phyloP scores from a whole-genome alignment of 306 rosid genomes.

The Boehmeria nivea region DNA sequence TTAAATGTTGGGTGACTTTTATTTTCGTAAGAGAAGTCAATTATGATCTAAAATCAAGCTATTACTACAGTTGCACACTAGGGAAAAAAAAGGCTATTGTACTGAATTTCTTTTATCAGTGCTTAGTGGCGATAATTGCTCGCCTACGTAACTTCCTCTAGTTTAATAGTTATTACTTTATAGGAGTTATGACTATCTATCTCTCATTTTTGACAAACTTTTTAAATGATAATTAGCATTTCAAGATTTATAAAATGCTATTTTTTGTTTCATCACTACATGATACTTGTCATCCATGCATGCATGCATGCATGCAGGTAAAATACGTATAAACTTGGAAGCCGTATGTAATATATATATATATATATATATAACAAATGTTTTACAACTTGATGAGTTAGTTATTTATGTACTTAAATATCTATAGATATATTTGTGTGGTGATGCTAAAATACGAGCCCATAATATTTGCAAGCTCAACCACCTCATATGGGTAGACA shows the following conservation, averaged over 20 bases:
- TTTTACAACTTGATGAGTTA: no score
- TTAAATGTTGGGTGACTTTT: no score
- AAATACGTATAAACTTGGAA: neutral
- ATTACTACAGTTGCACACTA: neutral
- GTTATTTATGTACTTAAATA: neutral
- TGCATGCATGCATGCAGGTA: neutral
- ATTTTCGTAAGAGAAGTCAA: neutral
- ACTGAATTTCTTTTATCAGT: no score
- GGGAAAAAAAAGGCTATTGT: no score
- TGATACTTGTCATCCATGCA: neutral
- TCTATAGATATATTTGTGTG: conserved; percentile 3
- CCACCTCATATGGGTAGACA: conserved; percentile 34
- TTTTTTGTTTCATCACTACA: neutral
- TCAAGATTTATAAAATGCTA: neutral
- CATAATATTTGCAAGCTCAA: conserved; percentile 35
- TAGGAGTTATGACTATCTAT: no score
- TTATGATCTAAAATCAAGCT: neutral
- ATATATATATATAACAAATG: neutral
- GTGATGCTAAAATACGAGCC: conserved; percentile 15
- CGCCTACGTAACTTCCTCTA: no score
- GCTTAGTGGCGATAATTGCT: no score
- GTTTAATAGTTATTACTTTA: no score
- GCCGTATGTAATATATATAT: neutral
- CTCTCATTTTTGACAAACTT: no score
- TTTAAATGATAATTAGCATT: no score